A percentile compares a stretch with the other conserved stretches of the same genome.
Conservation (phyloP, 106 monocot genomes). For the Chionographis japonica region DNA sequence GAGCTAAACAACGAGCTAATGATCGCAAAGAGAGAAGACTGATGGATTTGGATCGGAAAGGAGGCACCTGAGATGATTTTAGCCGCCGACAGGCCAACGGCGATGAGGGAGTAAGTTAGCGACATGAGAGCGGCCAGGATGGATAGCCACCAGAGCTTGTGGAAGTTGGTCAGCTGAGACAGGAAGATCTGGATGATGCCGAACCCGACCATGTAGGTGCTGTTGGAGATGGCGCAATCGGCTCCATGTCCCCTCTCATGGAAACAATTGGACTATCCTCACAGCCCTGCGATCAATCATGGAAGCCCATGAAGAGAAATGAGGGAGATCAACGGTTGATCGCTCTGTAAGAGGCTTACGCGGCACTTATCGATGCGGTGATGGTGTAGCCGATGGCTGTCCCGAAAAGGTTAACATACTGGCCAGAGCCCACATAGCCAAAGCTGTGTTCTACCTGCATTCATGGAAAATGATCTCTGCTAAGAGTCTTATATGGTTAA, state of each 20-base stretch:
- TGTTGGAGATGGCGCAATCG: constrained; percentile 35
- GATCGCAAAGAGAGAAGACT: no score
- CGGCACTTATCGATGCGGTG: constrained; percentile 59
- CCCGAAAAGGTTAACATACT: constrained; percentile 68
- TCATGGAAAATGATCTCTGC: not conserved
- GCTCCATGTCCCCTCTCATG: constrained; percentile 39
- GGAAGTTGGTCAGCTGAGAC: constrained; percentile 65
- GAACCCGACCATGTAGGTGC: constrained; percentile 50
- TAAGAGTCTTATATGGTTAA: no score
- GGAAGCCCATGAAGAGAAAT: not conserved
- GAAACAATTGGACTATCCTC: constrained; percentile 56
- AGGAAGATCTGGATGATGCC: constrained; percentile 58
- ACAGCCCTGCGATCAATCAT: constrained; percentile 36
- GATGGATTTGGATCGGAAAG: not conserved
- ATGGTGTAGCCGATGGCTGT: constrained; percentile 68
- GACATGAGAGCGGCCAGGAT: constrained; percentile 75
- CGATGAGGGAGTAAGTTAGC: constrained; percentile 51
- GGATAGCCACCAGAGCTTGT: constrained; percentile 57
- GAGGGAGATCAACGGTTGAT: not conserved
- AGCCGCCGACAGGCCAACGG: constrained; percentile 48
- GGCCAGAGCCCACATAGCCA: constrained; percentile 56
- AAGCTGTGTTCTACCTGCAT: constrained; percentile 26
- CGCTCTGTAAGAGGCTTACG: constrained; percentile 24
- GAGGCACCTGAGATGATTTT: constrained; percentile 34
- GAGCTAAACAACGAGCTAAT: no score